Evolutionary conservation across 2,329 filamentous ascomycete genomes (phyloP).

Genomic region (Mycosphaerella arachidis): DNA sequence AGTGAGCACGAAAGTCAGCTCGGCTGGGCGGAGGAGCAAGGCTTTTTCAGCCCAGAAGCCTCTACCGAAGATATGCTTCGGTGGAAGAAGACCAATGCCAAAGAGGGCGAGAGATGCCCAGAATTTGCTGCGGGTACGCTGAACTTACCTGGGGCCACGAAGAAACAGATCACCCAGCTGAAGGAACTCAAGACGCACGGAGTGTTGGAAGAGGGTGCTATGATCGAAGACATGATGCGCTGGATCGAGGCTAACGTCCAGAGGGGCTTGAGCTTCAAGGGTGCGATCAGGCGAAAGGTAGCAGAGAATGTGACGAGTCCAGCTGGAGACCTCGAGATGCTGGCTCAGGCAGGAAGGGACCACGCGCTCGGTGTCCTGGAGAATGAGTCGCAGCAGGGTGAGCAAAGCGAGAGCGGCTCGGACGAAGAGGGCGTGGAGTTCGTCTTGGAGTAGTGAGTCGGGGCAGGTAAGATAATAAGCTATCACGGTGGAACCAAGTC

Average conservation of each 20-base stretch:
- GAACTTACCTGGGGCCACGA: not conserved
- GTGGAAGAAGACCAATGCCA: no score
- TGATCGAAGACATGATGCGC: not conserved
- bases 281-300: not conserved
- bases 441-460: not conserved
- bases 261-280: not conserved
- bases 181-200: not conserved
- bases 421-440: not conserved
- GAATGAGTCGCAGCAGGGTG: not conserved
- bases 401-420: not conserved
- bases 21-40: no score
- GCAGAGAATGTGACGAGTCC: no score
- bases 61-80: no score
- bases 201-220: not conserved
- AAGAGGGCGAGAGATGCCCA: no score
- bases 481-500: no score
- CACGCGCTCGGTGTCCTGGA: not conserved
- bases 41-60: no score
- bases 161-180: not conserved
- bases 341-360: not conserved
- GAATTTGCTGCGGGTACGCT: not conserved
- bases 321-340: no score
- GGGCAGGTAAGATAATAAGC: no score
- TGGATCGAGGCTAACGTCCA: not conserved
- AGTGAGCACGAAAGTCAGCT: no score